phyloP scores from a whole-genome alignment of 345 rosid species.

The Eutrema yunnanense region DNA sequence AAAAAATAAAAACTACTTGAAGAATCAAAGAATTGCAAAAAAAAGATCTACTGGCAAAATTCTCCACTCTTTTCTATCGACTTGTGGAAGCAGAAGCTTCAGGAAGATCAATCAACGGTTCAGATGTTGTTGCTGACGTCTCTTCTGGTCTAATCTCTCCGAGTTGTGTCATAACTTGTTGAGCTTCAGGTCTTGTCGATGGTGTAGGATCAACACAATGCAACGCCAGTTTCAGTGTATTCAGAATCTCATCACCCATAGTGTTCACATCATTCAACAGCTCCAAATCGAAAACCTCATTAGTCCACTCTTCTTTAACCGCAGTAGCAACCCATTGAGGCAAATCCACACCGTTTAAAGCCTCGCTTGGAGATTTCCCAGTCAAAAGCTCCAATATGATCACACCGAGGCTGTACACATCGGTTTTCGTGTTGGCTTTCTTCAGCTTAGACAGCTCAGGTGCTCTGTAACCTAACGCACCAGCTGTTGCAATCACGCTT shows the following conservation, averaged over 20 bases:
- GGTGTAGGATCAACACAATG: constrained; percentile 95
- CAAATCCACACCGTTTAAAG: constrained; percentile 70
- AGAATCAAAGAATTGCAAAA: constrained; percentile 46
- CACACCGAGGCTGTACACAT: constrained; percentile 86
- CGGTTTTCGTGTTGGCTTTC: constrained; percentile 72
- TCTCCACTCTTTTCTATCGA: constrained; percentile 17
- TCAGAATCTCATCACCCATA: constrained; percentile 76
- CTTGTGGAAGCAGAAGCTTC: constrained; percentile 46
- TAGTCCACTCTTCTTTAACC: constrained; percentile 93
- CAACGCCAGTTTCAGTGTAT: constrained; percentile 73
- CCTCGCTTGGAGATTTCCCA: constrained; percentile 83
- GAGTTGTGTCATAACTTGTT: constrained; percentile 60
- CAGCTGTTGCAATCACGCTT: constrained; percentile 75
- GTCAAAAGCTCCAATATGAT: constrained; percentile 79
- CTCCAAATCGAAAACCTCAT: constrained; percentile 86
- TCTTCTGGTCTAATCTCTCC: constrained; percentile 64
- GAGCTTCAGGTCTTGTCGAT: constrained; percentile 70
- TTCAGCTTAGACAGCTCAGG: constrained; percentile 92
- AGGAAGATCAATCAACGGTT: constrained; percentile 36
- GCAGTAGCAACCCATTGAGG: constrained; percentile 97
- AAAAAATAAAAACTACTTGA: constrained; percentile 12
- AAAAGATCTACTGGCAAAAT: not conserved
- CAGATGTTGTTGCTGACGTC: constrained; percentile 26
- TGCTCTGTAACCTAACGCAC: constrained; percentile 80
- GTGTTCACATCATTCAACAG: constrained; percentile 62